Percentiles rank a stretch among this genome's conserved stretches.
Conservation (phyloP, 352 stramenopile genomes). For the Globisporangium uncinulatum region DNA sequence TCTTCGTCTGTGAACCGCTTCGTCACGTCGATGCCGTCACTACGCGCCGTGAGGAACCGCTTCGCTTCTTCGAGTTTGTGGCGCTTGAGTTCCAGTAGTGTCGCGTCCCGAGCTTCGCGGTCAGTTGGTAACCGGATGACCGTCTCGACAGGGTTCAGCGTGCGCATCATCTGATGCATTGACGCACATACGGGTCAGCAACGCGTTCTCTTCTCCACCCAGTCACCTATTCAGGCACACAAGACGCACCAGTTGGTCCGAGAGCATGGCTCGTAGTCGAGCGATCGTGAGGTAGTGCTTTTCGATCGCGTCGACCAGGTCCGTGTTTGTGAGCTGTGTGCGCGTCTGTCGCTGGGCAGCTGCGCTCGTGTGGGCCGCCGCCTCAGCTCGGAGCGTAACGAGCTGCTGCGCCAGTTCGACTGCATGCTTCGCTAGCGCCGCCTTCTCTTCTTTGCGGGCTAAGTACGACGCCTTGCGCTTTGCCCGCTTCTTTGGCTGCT, state of each 20-base stretch:
- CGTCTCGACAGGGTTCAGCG: conserved; percentile 31
- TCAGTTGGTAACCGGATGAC: conserved; percentile 36
- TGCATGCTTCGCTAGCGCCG: conserved; percentile 23
- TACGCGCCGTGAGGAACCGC: conserved; percentile 33
- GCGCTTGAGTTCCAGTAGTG: conserved; percentile 24
- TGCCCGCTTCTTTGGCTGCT: conserved; percentile 9
- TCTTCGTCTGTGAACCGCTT: conserved; percentile 35
- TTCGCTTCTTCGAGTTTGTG: conserved; percentile 22
- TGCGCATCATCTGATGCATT: conserved; percentile 21
- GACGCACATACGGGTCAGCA: neutral
- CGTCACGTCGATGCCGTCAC: conserved; percentile 24
- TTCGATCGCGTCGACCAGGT: conserved; percentile 6
- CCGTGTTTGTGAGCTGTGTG: conserved; percentile 11
- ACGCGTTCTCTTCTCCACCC: neutral
- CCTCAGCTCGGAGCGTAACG: conserved; percentile 18
- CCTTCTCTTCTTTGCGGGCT: conserved; percentile 28
- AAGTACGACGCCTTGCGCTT: conserved; percentile 9
- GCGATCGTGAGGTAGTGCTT: conserved; percentile 13
- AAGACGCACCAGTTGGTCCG: conserved; percentile 11
- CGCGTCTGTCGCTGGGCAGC: conserved; percentile 6
- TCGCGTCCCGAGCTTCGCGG: conserved; percentile 20
- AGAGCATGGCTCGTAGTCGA: conserved; percentile 11
- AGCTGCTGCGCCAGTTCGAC: conserved; percentile 21
- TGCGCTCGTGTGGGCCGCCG: conserved; percentile 3
- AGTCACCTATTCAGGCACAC: neutral